phyloP scores from a whole-genome alignment of 345 rosid species.

The Bruguiera gymnorhiza region DNA sequence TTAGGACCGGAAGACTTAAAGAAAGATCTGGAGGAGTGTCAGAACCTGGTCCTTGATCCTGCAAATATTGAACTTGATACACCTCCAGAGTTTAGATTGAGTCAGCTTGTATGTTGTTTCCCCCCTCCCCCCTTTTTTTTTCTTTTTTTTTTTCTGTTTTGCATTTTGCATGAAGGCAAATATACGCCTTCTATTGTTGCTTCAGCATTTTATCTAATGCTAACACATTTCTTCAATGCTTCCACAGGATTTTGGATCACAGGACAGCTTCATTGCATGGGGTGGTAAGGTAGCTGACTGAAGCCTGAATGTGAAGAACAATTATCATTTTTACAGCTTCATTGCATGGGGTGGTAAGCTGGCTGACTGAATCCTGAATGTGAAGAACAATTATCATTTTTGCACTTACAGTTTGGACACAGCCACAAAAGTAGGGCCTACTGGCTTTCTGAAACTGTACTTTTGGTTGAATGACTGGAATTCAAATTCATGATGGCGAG shows the following conservation, averaged over 20 bases:
- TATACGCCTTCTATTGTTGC: background rate
- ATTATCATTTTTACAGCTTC: conserved; percentile 13
- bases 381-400: background rate
- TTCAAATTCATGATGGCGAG: conserved; percentile 4
- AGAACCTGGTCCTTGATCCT: conserved; percentile 63
- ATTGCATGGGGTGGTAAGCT: conserved; percentile 58
- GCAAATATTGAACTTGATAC: conserved; percentile 82
- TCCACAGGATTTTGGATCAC: conserved; percentile 84
- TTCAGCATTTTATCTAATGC: background rate
- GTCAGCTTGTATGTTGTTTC: conserved; percentile 70
- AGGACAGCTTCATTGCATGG: conserved; percentile 84
- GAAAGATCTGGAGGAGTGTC: conserved; percentile 89
- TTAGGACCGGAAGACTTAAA: conserved; percentile 73
- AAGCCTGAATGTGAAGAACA: background rate
- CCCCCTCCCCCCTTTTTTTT: background rate
- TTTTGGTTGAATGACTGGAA: conserved; percentile 6
- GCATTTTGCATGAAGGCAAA: background rate
- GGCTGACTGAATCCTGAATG: conserved; percentile 24
- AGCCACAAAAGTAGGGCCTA: background rate
- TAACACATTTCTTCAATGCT: background rate
- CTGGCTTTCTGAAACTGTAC: background rate
- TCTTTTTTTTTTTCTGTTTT: background rate
- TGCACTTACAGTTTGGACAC: background rate
- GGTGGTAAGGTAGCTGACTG: conserved; percentile 53
- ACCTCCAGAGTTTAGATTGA: conserved; percentile 86